phyloP scores from a whole-genome alignment of 371 early-diverging fungal species.

The Coemansia sp. region DNA sequence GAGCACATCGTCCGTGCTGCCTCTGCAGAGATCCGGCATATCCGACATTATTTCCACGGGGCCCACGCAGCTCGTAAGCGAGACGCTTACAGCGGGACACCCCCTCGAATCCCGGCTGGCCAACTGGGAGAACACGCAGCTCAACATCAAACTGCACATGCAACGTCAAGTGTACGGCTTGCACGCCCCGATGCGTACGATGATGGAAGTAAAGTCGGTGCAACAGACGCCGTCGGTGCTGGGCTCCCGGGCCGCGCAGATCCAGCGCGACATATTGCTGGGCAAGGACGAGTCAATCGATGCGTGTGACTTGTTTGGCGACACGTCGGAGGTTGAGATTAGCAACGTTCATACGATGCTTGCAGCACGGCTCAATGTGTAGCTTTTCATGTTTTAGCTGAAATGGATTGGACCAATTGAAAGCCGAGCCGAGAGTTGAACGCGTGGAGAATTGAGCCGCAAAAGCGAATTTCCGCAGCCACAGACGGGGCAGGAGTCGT shows the following conservation, averaged over 20 bases:
- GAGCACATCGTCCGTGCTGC: conserved; percentile 29
- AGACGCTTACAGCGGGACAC: conserved; percentile 57
- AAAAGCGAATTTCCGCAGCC: conserved; percentile 11
- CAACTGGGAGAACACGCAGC: conserved; percentile 83
- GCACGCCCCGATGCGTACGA: conserved; percentile 84
- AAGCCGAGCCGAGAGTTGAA: no score
- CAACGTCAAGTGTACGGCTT: conserved; percentile 79
- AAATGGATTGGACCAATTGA: conserved; percentile 1
- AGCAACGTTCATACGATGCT: conserved; percentile 39
- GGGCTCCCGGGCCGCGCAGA: conserved; percentile 68
- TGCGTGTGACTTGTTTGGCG: conserved; percentile 84
- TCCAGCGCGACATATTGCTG: conserved; percentile 80
- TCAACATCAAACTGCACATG: conserved; percentile 74
- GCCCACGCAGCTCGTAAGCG: conserved; percentile 65
- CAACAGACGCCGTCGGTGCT: conserved; percentile 53
- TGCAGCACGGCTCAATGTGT: conserved; percentile 20
- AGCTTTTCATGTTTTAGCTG: not conserved
- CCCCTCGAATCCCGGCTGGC: conserved; percentile 75
- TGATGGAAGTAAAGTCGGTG: conserved; percentile 74
- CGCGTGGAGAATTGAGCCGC: not conserved
- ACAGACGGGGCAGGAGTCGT: not conserved
- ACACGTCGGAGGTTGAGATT: conserved; percentile 48
- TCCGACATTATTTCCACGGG: conserved; percentile 87
- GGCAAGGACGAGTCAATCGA: conserved; percentile 87
- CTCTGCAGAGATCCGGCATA: conserved; percentile 66